Conservation (phyloP, 202 grass and related monocot genomes). For the Zoysia matrella region DNA sequence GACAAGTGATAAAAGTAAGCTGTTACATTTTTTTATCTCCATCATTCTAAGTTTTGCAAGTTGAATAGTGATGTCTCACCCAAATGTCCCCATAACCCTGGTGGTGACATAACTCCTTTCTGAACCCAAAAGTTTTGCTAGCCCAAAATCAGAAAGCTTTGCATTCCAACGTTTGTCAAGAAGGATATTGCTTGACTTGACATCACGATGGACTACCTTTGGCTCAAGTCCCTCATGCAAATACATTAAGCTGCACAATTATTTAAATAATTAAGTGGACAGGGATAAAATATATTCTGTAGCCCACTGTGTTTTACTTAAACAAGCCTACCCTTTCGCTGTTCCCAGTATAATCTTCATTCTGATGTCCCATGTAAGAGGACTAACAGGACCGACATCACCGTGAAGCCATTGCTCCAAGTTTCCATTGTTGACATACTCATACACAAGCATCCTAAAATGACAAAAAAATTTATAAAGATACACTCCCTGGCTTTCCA, state of each 20-base stretch:
- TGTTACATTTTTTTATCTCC: not conserved
- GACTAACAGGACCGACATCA: constrained; percentile 82
- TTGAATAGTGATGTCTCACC: constrained; percentile 50
- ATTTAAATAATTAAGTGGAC: constrained; percentile 29
- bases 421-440: constrained; percentile 89
- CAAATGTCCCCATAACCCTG: constrained; percentile 93
- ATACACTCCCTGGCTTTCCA: not conserved
- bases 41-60: constrained; percentile 11
- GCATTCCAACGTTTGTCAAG: constrained; percentile 91
- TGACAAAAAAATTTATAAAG: constrained; percentile 23
- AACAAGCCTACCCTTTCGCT: constrained; percentile 74
- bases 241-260: constrained; percentile 83
- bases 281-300: constrained; percentile 2
- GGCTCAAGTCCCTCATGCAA: constrained; percentile 92
- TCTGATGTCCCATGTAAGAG: constrained; percentile 92
- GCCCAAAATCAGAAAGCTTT: constrained; percentile 93
- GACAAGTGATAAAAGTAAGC: constrained; percentile 31
- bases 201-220: constrained; percentile 92
- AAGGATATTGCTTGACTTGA: constrained; percentile 93
- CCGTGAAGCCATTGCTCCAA: constrained; percentile 96
- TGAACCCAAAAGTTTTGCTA: constrained; percentile 88
- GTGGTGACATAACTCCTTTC: constrained; percentile 94
- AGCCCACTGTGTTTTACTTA: not conserved
- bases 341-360: constrained; percentile 85
- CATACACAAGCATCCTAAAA: constrained; percentile 89